Percentiles rank a stretch among this genome's conserved stretches.
These are phyloP conservation scores for Candida sanyaensis DNA, from an alignment of 1,139 yeast species.

Conservation along the genomic window DNA sequence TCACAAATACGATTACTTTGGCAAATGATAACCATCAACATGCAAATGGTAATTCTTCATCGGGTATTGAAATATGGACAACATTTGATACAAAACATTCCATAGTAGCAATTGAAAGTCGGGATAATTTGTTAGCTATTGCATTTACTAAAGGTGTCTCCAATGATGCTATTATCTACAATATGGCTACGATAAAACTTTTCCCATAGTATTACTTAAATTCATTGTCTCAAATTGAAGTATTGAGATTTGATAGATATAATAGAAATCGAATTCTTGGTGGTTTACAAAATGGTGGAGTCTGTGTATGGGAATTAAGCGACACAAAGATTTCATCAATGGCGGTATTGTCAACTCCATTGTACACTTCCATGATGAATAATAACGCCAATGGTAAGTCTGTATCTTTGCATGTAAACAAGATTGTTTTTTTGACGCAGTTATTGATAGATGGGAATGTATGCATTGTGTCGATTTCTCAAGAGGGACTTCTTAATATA, in stretches of 20 bases:
- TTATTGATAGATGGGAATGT: conserved; percentile 25
- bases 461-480: conserved; percentile 32
- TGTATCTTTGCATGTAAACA: conserved; percentile 8
- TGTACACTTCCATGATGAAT: conserved; percentile 5
- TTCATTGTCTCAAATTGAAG: conserved; percentile 42
- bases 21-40: not conserved
- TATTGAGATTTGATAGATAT: conserved; percentile 39
- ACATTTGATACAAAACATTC: conserved; percentile 19
- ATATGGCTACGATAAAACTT: conserved; percentile 14
- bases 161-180: conserved; percentile 37
- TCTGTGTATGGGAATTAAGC: conserved; percentile 42
- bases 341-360: conserved; percentile 26
- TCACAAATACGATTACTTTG: conserved; percentile 11
- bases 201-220: conserved; percentile 53
- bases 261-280: conserved; percentile 34
- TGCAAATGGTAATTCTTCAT: not conserved
- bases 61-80: not conserved
- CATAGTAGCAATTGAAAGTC: conserved; percentile 43
- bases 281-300: conserved; percentile 37
- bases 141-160: conserved; percentile 21
- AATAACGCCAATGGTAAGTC: not conserved
- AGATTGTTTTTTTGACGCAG: conserved; percentile 17
- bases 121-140: conserved; percentile 45
- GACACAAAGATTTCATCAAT: conserved; percentile 8
- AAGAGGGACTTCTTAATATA: conserved; percentile 36